Percentiles rank a stretch among this genome's conserved stretches.
Evolutionary conservation across 768 basidiomycete genomes (phyloP).

Genomic region (Butyriboletus loyo): DNA sequence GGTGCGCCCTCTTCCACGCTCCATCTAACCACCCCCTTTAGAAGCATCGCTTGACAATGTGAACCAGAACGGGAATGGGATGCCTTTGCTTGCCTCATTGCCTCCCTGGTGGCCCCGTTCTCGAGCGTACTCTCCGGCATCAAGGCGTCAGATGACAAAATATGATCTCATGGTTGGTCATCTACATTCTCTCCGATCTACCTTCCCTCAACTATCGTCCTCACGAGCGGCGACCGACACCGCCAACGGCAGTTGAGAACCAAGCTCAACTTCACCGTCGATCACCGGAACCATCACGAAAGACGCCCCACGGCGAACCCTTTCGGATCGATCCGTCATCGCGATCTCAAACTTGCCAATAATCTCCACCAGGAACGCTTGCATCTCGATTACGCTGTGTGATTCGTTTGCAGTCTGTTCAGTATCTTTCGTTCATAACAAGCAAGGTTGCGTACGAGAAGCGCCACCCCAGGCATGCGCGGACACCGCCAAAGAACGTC

Average conservation of each 20-base stretch:
- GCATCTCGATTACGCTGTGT: conserved; percentile 46
- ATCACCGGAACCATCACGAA: conserved; percentile 31
- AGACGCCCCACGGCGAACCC: conserved; percentile 29
- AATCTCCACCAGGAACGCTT: conserved; percentile 57
- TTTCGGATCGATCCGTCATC: conserved; percentile 27
- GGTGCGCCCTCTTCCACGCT: too few species aligned
- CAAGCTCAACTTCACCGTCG: conserved; percentile 30
- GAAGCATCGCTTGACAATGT: neutral
- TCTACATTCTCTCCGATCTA: neutral
- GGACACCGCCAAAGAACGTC: conserved; percentile 27
- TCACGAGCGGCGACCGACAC: conserved; percentile 18
- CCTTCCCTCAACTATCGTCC: neutral
- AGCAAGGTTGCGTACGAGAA: conserved; percentile 25
- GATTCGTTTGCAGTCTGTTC: neutral
- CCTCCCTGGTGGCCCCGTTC: neutral
- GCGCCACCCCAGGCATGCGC: conserved; percentile 31
- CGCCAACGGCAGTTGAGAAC: conserved; percentile 33
- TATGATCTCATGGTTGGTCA: neutral
- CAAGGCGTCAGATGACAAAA: neutral
- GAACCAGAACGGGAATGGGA: neutral
- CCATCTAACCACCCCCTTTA: neutral
- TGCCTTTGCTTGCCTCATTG: neutral
- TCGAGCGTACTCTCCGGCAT: neutral
- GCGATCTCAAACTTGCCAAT: conserved; percentile 52
- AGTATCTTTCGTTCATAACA: neutral